Evolutionary conservation across 306 rosid genomes (phyloP).

Genomic region (Glycyrrhiza uralensis): DNA sequence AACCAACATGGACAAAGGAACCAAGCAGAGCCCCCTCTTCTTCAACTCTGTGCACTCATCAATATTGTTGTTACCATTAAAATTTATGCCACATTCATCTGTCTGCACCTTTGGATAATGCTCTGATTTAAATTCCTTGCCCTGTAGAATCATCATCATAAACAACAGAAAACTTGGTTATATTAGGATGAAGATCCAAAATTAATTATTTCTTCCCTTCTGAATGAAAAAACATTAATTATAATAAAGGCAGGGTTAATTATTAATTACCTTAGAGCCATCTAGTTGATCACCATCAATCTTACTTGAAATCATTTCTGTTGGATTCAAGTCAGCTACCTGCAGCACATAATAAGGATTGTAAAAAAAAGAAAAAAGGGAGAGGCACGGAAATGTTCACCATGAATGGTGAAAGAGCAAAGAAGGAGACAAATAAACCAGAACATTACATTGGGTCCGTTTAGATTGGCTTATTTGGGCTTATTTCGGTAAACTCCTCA

Average conservation of each 20-base stretch:
- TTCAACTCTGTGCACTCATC: conserved; percentile 51
- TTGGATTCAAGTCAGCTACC: conserved; percentile 50
- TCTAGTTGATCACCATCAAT: conserved; percentile 35
- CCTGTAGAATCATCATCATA: conserved; percentile 43
- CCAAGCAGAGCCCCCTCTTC: conserved; percentile 71
- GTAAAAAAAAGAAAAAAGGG: not conserved
- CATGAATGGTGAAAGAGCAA: not conserved
- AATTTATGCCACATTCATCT: conserved; percentile 29
- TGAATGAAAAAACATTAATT: not conserved
- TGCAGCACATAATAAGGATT: conserved; percentile 22
- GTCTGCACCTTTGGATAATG: conserved; percentile 39
- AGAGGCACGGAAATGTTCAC: not conserved
- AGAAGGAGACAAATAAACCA: not conserved
- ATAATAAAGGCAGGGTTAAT: not conserved
- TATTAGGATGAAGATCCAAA: not conserved
- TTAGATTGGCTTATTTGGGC: too few species aligned
- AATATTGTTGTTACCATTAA: conserved; percentile 18
- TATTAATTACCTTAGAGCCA: conserved; percentile 55
- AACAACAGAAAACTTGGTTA: not conserved
- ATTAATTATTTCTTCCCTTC: not conserved
- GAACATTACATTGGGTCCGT: too few species aligned
- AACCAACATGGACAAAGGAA: conserved; percentile 73
- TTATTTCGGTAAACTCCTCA: too few species aligned
- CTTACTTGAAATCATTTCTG: conserved; percentile 42
- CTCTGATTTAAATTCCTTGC: conserved; percentile 27